A percentile compares a stretch with the other conserved stretches of the same genome.
Evolutionary conservation across 2,329 filamentous ascomycete genomes (phyloP).

Genomic region (Graphilbum sp.): DNA sequence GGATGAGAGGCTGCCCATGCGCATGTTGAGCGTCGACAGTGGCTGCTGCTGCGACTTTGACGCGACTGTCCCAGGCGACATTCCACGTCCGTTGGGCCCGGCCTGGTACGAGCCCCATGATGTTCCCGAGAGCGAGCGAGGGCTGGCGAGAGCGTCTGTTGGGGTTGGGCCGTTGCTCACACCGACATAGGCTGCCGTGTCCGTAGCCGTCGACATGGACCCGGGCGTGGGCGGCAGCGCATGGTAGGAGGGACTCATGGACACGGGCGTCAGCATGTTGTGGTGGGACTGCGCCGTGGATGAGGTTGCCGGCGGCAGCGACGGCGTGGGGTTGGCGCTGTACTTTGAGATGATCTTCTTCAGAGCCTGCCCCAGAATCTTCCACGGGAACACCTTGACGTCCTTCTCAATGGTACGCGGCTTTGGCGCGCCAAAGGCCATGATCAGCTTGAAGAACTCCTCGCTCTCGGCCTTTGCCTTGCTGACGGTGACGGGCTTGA

Average conservation of each 20-base stretch:
- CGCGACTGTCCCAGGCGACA: conserved; percentile 20
- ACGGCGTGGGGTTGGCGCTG: conserved; percentile 32
- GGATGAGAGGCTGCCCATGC: conserved; percentile 15
- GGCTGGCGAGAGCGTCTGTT: conserved; percentile 34
- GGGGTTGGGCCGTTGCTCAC: conserved; percentile 20
- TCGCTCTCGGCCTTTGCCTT: conserved; percentile 87
- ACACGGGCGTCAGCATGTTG: conserved; percentile 24
- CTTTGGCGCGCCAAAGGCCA: conserved; percentile 91
- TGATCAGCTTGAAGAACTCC: conserved; percentile 97
- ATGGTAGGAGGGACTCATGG: conserved; percentile 21
- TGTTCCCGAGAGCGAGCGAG: conserved; percentile 31
- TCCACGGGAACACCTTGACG: conserved; percentile 97
- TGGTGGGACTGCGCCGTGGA: conserved; percentile 15
- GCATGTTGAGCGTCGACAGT: conserved; percentile 14
- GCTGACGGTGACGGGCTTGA: conserved; percentile 81
- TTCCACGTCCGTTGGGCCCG: conserved; percentile 19
- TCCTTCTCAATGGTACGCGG: conserved; percentile 98
- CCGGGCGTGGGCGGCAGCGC: conserved; percentile 30
- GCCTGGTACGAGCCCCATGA: conserved; percentile 22
- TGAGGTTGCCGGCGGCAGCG: conserved; percentile 15
- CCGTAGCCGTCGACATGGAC: conserved; percentile 17
- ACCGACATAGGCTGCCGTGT: conserved; percentile 21
- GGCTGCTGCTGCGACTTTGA: conserved; percentile 23
- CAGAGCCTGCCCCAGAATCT: conserved; percentile 66
- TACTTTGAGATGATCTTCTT: conserved; percentile 99